Conservation (phyloP, 2,329 filamentous ascomycete genomes). For the Beauveria pseudobassiana region DNA sequence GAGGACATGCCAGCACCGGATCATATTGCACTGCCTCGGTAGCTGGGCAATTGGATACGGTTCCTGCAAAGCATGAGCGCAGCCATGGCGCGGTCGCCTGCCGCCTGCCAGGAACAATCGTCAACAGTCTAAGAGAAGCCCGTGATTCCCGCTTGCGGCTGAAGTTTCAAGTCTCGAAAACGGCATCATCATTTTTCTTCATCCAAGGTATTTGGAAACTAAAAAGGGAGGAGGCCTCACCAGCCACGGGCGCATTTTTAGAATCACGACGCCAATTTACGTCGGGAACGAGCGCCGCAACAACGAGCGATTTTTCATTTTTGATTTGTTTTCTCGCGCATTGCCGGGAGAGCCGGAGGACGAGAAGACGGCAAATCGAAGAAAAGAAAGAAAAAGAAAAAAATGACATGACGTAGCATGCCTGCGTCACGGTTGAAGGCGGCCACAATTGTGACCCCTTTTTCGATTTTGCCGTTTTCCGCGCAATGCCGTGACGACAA, state of each 20-base stretch:
- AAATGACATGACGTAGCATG: conserved; percentile 3
- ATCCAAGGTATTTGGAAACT: too few relatives aligned
- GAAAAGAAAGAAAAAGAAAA: background rate
- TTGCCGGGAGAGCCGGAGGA: background rate
- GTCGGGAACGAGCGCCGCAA: background rate
- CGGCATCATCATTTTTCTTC: background rate
- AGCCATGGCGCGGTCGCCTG: background rate
- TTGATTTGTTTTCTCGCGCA: background rate
- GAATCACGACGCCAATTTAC: background rate
- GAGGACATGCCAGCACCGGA: background rate
- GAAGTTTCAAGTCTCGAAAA: background rate
- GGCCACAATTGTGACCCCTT: conserved; percentile 5
- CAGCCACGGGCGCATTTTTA: background rate
- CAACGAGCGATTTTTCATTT: background rate
- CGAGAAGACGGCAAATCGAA: background rate
- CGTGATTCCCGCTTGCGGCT: background rate
- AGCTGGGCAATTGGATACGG: background rate
- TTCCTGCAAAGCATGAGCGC: conserved; percentile 6
- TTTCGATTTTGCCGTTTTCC: background rate
- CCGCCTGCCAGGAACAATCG: conserved; percentile 8
- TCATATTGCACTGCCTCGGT: conserved; percentile 2
- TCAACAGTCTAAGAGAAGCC: background rate
- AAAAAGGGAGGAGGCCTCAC: background rate
- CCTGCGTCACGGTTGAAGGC: background rate
- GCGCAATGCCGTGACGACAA: background rate